Base-by-base conservation (phyloP, 345 rosid genomes). In the Fremontodendron californicum region DNA sequence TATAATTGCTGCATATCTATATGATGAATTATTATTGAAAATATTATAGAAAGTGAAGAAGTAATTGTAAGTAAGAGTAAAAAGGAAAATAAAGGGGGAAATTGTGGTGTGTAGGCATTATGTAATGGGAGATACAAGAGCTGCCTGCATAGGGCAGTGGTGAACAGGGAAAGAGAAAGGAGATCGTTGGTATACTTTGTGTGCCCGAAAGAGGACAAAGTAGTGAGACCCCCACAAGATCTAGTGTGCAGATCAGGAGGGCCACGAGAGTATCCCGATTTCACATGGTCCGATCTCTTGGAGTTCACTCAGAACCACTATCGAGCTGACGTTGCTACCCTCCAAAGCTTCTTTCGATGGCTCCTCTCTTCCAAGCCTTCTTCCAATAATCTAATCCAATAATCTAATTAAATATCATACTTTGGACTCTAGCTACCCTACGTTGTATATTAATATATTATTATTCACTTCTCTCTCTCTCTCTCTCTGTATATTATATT, bases 221-320 rank as follows among this genome's bases (percentile, higher is more conserved):
- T 86, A 45, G 88, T 93, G 77, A 88, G 83, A 73, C 92, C 97
- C 46, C 94, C 95, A n/a, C 80, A 81, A 43, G 91, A 87, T 74
- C 86, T 92, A 45, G 55, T 84, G 7, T 31, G 45, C 83, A 63
- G 63, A 45, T 45, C 49, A 64, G 82, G 82, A 37, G 79, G 76
- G 79, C 64, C 84, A 40, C 82, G 88, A 73, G 63, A 42, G 75
- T 93, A 91, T 79, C 94, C 97, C 1, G 96, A 93, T 75, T 93
- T 91, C 86, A 90, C 91, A 9, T 93, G 94, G 98, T 90, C 98
- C 8, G 85, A 81, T 78, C 76, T 93, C 69, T 74, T 90, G 73
- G 85, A 81, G 11, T 93, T 93, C 79, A 90, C 96, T 0, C 86
- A 86, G 76, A 82, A 40, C 49, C 87, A 85, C 71, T 82, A 87